Percentiles rank a stretch among this genome's conserved stretches.
These are phyloP conservation scores for Carex arenaria DNA, from an alignment of 202 grass and related monocot genomes.

Conservation along the genomic window DNA sequence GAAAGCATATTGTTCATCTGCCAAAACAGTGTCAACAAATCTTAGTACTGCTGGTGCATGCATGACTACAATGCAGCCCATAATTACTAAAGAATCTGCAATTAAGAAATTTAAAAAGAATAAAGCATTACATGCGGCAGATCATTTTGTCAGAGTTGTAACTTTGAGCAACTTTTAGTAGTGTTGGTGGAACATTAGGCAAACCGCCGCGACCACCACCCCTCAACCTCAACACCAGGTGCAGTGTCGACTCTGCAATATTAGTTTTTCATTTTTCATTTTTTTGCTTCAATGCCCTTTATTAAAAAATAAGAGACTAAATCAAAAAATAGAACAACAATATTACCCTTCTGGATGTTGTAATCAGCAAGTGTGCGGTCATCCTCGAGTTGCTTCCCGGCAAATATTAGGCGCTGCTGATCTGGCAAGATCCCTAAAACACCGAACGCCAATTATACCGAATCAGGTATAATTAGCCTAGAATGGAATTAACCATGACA, in stretches of 20 bases:
- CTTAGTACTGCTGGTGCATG: too few species aligned
- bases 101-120: neutral
- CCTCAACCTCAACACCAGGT: constrained; percentile 54
- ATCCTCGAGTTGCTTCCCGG: constrained; percentile 83
- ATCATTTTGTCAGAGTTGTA: constrained; percentile 86
- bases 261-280: neutral
- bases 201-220: constrained; percentile 46
- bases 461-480: neutral
- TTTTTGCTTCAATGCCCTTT: neutral
- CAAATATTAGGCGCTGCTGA: constrained; percentile 82
- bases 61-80: too few species aligned
- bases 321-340: neutral
- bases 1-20: neutral
- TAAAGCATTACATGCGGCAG: constrained; percentile 56
- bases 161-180: constrained; percentile 68
- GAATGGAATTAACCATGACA: neutral
- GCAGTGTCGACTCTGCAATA: neutral
- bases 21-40: neutral
- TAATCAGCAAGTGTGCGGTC: constrained; percentile 73
- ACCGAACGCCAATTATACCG: neutral
- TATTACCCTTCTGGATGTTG: constrained; percentile 74
- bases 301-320: neutral
- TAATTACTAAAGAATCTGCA: too few species aligned
- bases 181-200: constrained; percentile 40
- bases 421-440: constrained; percentile 57